Conservation (phyloP, 139 green algal genomes). For the Deuterostichococcus epilithicus region DNA sequence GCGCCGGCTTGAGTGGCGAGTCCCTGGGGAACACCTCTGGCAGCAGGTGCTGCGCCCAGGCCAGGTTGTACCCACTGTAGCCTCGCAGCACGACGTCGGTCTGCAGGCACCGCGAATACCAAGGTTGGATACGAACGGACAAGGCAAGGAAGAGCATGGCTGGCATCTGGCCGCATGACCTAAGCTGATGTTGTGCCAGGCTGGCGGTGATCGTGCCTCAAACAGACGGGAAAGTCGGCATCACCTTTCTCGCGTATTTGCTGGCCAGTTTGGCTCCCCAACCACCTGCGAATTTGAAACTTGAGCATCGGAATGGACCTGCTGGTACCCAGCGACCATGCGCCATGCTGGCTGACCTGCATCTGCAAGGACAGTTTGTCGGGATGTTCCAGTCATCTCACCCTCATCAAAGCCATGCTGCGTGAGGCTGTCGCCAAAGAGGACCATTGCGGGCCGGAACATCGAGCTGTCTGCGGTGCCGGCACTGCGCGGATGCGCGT, state of each 20-base stretch:
- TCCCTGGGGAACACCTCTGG: conserved; percentile 42
- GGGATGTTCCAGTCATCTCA: background rate
- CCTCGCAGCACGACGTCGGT: conserved; percentile 77
- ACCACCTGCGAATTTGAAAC: background rate
- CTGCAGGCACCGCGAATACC: too few species aligned
- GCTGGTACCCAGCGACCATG: too few species aligned
- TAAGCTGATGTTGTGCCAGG: too few species aligned
- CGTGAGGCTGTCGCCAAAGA: conserved; percentile 80
- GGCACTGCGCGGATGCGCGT: too few species aligned
- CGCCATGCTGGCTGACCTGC: too few species aligned
- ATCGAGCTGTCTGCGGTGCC: background rate
- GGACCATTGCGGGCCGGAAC: conserved; percentile 39
- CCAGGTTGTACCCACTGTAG: conserved; percentile 87
- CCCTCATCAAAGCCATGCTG: conserved; percentile 51
- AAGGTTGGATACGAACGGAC: conserved; percentile 1
- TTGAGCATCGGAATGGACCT: too few species aligned
- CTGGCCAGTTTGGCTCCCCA: background rate
- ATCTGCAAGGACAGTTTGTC: background rate
- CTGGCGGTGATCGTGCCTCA: too few species aligned
- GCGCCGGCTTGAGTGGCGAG: background rate
- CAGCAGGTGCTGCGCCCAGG: conserved; percentile 68
- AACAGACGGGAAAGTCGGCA: background rate
- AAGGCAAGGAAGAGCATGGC: background rate
- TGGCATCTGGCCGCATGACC: too few species aligned
- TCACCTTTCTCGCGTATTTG: conserved; percentile 47